Evolutionary conservation across 345 rosid genomes (phyloP), one percentile per base, ranked within the genome.

Genomic region (Cardiospermum halicacabum): DNA sequence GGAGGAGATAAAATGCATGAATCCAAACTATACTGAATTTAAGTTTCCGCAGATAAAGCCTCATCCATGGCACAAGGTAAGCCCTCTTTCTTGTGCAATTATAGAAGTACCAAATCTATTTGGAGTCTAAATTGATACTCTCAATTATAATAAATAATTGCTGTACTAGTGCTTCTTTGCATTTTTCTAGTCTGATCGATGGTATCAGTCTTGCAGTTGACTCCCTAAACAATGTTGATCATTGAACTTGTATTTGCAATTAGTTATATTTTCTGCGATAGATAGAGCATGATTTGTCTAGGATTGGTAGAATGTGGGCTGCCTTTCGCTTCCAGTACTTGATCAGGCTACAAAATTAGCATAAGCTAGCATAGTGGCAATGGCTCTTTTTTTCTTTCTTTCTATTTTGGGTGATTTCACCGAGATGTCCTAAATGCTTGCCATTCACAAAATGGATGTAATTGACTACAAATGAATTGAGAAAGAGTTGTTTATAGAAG

Each of bases 1-100:
- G 64, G 98, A 93, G 74, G 97, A 93, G 80, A 93, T 93, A 69
- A 93, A 93, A 77, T 93, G 98, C 84, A 93, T 93, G 98, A 93
- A 93, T 72, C 96, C 97, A 30, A 90, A 86, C 72, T 93, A 93
- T 66, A 93, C 97, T 0, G 95, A 90, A 69, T 93, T 90, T 70
- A 90, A 91, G 73, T 93, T 91, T 62, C 96, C 99, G 8, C 97
- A 90, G 75, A 93, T 90, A 72, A 93, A 93, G 72, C 88, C 95
- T 62, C 99, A 90, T 69, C 97, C 99, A 34, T 93, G 99, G 97
- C 97, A 90, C 72, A 93, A 93, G 86, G 98, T 85, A 73, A 56
- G 37, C 27, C 36, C 19, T 62, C 26, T 60, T 59, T 60, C 62
- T 28, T 13, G n/a, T 64, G 2, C 47, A 7, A 22, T 21, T 19